A percentile compares a stretch with the other conserved stretches of the same genome.
These are phyloP conservation scores for Xanthoconium stramineum DNA, from an alignment of 768 basidiomycete genomes.

Conservation along the genomic window DNA sequence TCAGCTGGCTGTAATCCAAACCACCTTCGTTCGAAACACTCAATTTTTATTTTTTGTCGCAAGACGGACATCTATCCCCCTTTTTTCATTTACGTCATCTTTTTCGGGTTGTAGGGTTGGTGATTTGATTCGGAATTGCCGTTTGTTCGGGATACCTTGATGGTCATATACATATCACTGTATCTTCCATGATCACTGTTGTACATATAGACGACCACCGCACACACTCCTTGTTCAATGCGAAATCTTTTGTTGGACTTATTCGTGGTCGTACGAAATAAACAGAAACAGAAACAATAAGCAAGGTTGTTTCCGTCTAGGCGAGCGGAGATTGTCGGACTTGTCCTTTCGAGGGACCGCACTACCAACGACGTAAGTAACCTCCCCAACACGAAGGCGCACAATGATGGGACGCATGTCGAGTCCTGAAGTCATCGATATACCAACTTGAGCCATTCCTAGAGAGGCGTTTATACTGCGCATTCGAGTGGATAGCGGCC, in stretches of 20 bases:
- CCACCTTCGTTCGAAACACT: constrained; percentile 19
- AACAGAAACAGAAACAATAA: no score
- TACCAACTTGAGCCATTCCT: constrained; percentile 12
- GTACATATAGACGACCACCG: background rate
- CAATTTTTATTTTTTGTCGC: constrained; percentile 3
- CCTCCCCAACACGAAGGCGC: no score
- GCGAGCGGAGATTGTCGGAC: background rate
- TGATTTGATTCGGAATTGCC: background rate
- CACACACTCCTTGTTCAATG: constrained; percentile 13
- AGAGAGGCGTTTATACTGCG: constrained; percentile 12
- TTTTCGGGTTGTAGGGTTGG: constrained; percentile 1
- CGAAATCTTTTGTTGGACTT: constrained; percentile 1
- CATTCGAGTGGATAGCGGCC: constrained; percentile 8
- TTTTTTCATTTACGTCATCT: background rate
- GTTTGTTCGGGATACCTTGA: constrained; percentile 7
- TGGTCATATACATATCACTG: background rate
- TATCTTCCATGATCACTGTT: background rate
- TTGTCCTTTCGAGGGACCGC: no score
- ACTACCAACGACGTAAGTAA: no score
- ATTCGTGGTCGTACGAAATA: background rate
- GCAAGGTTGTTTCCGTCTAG: no score
- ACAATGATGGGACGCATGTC: constrained; percentile 6
- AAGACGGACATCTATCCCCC: constrained; percentile 10
- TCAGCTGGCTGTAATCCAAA: constrained; percentile 7
- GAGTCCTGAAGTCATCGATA: constrained; percentile 10